Evolutionary conservation across 768 basidiomycete species (phyloP), one percentile per base, ranked within the genome.

Genomic region (Mycena rebaudengoi): DNA sequence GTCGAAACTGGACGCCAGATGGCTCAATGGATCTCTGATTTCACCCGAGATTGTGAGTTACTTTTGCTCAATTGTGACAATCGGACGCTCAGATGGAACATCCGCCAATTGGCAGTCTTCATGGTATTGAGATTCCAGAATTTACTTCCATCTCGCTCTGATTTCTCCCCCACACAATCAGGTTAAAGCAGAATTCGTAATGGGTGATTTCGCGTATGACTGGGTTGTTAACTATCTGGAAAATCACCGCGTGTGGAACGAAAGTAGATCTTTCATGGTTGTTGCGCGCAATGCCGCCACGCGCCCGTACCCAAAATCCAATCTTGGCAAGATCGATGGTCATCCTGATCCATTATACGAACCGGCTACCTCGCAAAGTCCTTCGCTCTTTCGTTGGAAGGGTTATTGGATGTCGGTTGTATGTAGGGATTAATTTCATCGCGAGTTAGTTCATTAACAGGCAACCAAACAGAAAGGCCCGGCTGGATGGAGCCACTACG

Each of bases 211-310:
- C 49, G 62, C 62, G 21, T 54, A 65, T 26, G 57, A 60, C 57
- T 60, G 63, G 63, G 50, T 59, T 7, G 18, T 54, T 5, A 29
- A 54, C 30, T 65, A 65, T 40, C 25, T 65, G 26, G 63, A 65
- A 33, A 46, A 52, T 20, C 57, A 65, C n/a, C 50, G 57, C 5
- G 57, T 65, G 20, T 60, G 57, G 57, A 51, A 54, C 63, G 50
- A 59, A 45, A 60, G 57, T 37, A 43, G 57, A n/a, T 59, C 63
- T 1, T 65, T 65, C 63, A 65, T 59, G 33, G 56, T 65, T 30
- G 55, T 65, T 7, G 63, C 63, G 33, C 48, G 63, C 20, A 54
- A 60, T 25, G 57, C 63, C 18, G 23, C 56, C 7, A 29, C 26
- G 14, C 50, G 63, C 5, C 63, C 63, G 13, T 26, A 46, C 52